Evolutionary conservation across 2,329 filamentous ascomycete species (phyloP).

Genomic region (Phoma sp.): DNA sequence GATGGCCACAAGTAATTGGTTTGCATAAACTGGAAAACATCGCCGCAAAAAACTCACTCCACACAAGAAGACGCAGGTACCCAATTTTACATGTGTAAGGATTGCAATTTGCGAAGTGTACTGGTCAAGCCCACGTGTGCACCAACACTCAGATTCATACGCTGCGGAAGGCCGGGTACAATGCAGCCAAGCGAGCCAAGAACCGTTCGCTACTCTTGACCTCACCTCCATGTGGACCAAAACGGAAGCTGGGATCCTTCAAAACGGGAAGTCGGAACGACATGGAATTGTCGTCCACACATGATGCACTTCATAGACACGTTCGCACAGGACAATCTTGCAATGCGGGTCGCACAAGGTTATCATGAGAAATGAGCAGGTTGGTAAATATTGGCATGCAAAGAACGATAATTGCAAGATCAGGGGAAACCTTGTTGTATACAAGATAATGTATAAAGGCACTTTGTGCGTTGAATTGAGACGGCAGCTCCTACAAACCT

Average conservation of each 20-base stretch:
- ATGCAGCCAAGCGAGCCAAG: slow-evolving; percentile 20
- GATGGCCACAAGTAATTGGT: too few relatives aligned
- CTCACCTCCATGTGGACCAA: slow-evolving; percentile 12
- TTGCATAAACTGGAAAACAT: too few relatives aligned
- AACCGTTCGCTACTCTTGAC: slow-evolving; percentile 5
- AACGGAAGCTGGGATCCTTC: slow-evolving; percentile 10
- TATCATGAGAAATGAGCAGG: not conserved
- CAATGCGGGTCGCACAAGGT: not conserved
- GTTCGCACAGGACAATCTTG: slow-evolving; percentile 4
- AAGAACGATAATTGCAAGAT: not conserved
- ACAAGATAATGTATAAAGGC: not conserved
- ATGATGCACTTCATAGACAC: not conserved
- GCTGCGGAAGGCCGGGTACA: slow-evolving; percentile 8
- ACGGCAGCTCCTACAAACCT: not conserved
- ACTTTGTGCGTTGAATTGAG: not conserved
- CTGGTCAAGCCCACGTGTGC: slow-evolving; percentile 10
- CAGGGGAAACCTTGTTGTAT: too few relatives aligned
- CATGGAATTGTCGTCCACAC: not conserved
- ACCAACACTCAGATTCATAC: slow-evolving; percentile 2
- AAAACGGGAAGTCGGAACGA: not conserved
- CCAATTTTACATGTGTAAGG: not conserved
- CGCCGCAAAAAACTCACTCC: not conserved
- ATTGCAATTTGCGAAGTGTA: not conserved
- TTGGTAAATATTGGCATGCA: slow-evolving; percentile 6
- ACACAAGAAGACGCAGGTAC: not conserved